Evolutionary conservation across 805 yeast genomes (phyloP).

Genomic region (Saccharomycopsis amapae): DNA sequence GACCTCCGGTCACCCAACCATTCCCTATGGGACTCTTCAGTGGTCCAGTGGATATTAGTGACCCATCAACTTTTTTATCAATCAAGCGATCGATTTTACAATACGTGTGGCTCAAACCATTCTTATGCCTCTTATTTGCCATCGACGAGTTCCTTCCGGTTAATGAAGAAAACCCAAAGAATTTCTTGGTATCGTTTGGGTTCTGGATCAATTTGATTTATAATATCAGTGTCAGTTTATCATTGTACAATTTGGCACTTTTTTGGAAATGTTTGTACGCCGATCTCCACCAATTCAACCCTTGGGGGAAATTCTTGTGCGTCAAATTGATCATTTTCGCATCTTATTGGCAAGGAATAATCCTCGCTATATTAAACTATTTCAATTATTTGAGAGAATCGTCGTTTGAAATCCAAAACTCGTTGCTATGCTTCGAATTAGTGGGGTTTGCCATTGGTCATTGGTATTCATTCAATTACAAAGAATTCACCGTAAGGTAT

Average conservation of each 20-base stretch:
- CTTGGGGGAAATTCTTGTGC: slow-evolving; percentile 88
- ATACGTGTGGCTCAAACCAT: slow-evolving; percentile 91
- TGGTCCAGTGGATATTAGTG: slow-evolving; percentile 69
- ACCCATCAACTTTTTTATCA: slow-evolving; percentile 68
- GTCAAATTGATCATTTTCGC: slow-evolving; percentile 93
- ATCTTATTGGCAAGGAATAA: slow-evolving; percentile 92
- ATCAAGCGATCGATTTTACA: slow-evolving; percentile 85
- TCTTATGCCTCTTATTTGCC: slow-evolving; percentile 54
- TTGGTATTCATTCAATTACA: slow-evolving; percentile 74
- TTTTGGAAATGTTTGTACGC: slow-evolving; percentile 87
- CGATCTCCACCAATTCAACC: slow-evolving; percentile 73
- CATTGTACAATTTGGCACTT: slow-evolving; percentile 77
- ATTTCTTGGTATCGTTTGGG: slow-evolving; percentile 37
- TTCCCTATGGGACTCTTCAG: slow-evolving; percentile 46
- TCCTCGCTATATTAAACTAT: slow-evolving; percentile 47
- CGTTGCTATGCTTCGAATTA: slow-evolving; percentile 74
- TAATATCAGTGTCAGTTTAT: slow-evolving; percentile 72
- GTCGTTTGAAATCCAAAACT: slow-evolving; percentile 59
- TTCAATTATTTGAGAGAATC: slow-evolving; percentile 35
- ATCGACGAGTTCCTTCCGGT: slow-evolving; percentile 39
- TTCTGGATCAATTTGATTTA: slow-evolving; percentile 64
- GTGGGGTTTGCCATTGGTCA: slow-evolving; percentile 85
- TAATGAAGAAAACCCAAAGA: slow-evolving; percentile 28
- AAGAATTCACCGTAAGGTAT: slow-evolving; percentile 53
- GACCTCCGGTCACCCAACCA: slow-evolving; percentile 62